A percentile compares a stretch with the other conserved stretches of the same genome.
Evolutionary conservation across 2,329 filamentous ascomycete species (phyloP).

Genomic region (Acrodontium crateriforme): DNA sequence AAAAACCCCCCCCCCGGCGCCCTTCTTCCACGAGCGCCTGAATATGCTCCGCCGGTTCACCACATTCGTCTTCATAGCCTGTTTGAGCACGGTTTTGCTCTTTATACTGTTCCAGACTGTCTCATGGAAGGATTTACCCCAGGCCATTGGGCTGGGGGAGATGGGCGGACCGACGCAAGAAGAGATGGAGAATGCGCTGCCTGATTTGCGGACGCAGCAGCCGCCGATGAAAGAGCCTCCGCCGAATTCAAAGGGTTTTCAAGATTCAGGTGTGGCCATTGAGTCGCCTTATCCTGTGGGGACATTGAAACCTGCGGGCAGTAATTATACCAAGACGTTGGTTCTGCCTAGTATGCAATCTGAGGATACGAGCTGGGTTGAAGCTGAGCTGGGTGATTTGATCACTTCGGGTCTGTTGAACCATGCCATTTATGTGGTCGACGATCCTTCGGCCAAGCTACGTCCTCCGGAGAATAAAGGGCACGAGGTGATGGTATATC

Average conservation of each 20-base stretch:
- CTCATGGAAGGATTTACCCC: constrained; percentile 26
- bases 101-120: constrained; percentile 23
- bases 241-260: constrained; percentile 8
- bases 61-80: constrained; percentile 12
- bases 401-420: constrained; percentile 22
- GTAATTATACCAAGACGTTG: constrained; percentile 39
- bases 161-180: constrained; percentile 15
- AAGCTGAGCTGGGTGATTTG: constrained; percentile 33
- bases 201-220: constrained; percentile 9
- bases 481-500: constrained; percentile 49
- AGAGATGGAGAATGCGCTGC: constrained; percentile 12
- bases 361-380: constrained; percentile 43
- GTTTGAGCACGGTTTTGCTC: constrained; percentile 19
- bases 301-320: constrained; percentile 29
- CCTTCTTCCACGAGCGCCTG: constrained; percentile 11
- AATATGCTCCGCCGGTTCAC: constrained; percentile 17
- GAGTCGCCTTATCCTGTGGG: constrained; percentile 18
- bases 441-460: constrained; percentile 31
- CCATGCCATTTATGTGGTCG: constrained; percentile 38
- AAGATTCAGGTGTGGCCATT: constrained; percentile 14
- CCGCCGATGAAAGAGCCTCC: constrained; percentile 6
- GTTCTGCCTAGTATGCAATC: constrained; percentile 39
- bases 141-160: constrained; percentile 28
- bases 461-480: constrained; percentile 45
- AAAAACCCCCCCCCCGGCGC: constrained; percentile 10